Evolutionary conservation across 1,284 basidiomycete genomes (phyloP), one percentile per base, ranked within the genome.

Genomic region (Cystobasidium pallidum): DNA sequence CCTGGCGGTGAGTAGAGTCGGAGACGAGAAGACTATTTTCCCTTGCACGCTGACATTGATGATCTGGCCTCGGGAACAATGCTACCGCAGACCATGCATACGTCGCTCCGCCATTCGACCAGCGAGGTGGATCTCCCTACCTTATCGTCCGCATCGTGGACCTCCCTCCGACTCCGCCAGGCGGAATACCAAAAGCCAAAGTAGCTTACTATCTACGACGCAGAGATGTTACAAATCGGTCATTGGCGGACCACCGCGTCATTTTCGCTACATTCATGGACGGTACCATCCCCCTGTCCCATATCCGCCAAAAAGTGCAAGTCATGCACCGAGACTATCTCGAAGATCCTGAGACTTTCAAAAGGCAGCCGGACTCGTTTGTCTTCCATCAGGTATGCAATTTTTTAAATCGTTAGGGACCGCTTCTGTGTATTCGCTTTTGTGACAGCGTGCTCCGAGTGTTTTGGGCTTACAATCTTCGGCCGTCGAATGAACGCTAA

Each of bases 151-250:
- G 77, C 21, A 75, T 78, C 54, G 47, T 76, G 58, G 75, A 74
- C 61, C 65, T 77, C 49, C 61, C 70, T 30, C 28, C 62, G 13
- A 57, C 55, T 21, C 45, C 54, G 24, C 28, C 41, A 21, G 62
- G 57, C 17, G 67, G 59, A 13, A 47, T 41, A 28, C 57, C 70
- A 19, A 71, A 71, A 62, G 72, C 76, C 7, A 68, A 74, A 36
- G 75, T 78, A 32, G 73, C 72, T 24, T 78, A 77, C 73, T 78
- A 78, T 73, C 76, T 78, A 51, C 73, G 78, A 28, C 76, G 76
- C 2, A 63, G 78, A 41, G 78, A 78, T 73, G 76, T 78, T 30
- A 73, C 75, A 34, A 76, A 74, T 61, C 74, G 78, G 26, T 64
- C 43, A 21, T 43, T 66, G 32, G 55, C 64, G 24, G 76, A 78